phyloP scores from a whole-genome alignment of 2,329 filamentous ascomycete species.

The Lecanicillium sp. region DNA sequence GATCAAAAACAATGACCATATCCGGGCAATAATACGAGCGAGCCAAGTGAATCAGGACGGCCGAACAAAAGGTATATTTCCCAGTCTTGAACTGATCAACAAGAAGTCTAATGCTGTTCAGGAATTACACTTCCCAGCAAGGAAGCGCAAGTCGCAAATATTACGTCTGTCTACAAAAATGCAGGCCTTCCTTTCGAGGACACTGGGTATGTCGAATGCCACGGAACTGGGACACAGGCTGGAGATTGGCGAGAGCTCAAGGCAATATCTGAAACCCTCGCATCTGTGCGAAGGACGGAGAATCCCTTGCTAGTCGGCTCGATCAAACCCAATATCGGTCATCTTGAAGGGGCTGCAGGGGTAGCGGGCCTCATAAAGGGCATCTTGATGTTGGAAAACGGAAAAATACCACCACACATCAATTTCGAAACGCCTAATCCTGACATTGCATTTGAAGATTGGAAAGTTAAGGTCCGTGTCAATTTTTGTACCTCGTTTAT shows the following conservation, averaged over 20 bases:
- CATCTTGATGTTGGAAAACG: constrained; percentile 39
- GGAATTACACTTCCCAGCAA: constrained; percentile 52
- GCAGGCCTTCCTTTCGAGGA: constrained; percentile 34
- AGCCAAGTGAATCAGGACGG: constrained; percentile 51
- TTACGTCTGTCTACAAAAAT: constrained; percentile 35
- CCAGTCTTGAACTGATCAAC: too few species aligned
- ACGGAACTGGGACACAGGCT: constrained; percentile 51
- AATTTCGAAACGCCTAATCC: constrained; percentile 40
- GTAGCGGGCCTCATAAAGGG: constrained; percentile 46
- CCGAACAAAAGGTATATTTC: constrained; percentile 37
- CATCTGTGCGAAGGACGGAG: constrained; percentile 19
- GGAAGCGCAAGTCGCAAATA: constrained; percentile 42
- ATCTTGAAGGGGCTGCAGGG: constrained; percentile 43
- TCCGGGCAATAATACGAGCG: constrained; percentile 46
- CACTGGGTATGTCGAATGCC: constrained; percentile 47
- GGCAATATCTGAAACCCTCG: constrained; percentile 38
- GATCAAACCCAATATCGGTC: constrained; percentile 46
- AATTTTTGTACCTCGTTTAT: neutral
- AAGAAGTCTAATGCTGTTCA: too few species aligned
- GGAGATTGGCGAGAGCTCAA: constrained; percentile 43
- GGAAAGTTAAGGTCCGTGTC: constrained; percentile 34
- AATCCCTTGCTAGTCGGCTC: constrained; percentile 43
- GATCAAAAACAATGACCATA: constrained; percentile 48
- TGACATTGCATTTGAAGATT: constrained; percentile 35
- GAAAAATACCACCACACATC: constrained; percentile 43